Percentiles rank a stretch among this genome's conserved stretches.
phyloP scores from a whole-genome alignment of 1,284 basidiomycete genomes.

The Fomitopsis betulina region DNA sequence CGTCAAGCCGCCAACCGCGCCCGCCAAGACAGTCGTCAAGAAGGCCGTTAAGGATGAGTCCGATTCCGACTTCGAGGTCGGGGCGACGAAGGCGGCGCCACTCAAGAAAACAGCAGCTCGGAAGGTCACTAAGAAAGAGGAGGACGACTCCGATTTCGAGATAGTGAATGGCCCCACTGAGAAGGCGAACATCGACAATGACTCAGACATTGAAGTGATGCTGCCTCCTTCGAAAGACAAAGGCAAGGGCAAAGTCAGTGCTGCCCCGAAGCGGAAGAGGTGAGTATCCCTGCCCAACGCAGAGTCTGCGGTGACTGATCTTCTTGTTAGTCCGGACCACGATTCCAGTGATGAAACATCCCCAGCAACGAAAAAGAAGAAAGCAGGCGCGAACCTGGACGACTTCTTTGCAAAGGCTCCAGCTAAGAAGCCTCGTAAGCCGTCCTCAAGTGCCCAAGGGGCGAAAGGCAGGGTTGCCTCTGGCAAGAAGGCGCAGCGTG shows the following conservation, averaged over 20 bases:
- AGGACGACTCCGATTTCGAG: conserved; percentile 32
- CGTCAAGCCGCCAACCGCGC: conserved; percentile 15
- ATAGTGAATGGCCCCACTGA: conserved; percentile 23
- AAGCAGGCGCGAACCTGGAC: conserved; percentile 40
- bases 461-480: conserved; percentile 31
- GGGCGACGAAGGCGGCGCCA: conserved; percentile 10
- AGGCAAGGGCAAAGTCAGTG: conserved; percentile 34
- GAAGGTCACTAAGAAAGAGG: conserved; percentile 9
- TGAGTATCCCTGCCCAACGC: conserved; percentile 15
- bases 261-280: conserved; percentile 52
- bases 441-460: conserved; percentile 15
- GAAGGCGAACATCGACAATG: conserved; percentile 18
- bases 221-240: conserved; percentile 27
- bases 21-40: conserved; percentile 13
- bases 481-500: conserved; percentile 32
- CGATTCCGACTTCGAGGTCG: conserved; percentile 25
- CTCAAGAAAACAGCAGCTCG: background rate
- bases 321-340: conserved; percentile 21
- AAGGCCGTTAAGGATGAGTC: conserved; percentile 19
- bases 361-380: conserved; percentile 37
- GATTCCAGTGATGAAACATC: conserved; percentile 33
- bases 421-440: conserved; percentile 22
- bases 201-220: conserved; percentile 25
- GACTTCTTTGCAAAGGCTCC: conserved; percentile 58
- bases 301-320: conserved; percentile 7